Evolutionary conservation across 176 grass and related monocot species (phyloP), one percentile per base, ranked within the genome.

Genomic region (Oryza australiensis): DNA sequence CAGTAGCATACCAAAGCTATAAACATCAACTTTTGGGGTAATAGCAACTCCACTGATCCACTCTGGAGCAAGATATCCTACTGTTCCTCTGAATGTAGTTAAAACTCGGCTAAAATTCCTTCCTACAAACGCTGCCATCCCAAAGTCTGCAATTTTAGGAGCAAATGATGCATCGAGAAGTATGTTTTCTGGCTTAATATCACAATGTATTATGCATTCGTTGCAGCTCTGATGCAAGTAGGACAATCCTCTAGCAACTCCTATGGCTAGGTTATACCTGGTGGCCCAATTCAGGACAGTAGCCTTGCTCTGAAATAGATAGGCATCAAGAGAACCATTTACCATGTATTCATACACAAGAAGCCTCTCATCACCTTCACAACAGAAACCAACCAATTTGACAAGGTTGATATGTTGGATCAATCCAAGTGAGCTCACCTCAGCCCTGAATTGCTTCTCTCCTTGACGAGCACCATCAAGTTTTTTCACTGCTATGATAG

Each of bases 91-190:
- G 7, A 91, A 73, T 2, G 85, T 78, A 11, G 85, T 88, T 8
- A 88, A 35, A 20, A 84, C 86, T 69, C 75, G 15, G 64, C 89
- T 91, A 16, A 85, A 91, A 45, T 91, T 64, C 9, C 89, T 40
- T 3, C 82, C 70, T 5, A 91, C 43, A 29, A 91, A 49, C 4
- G 76, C 80, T 15, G 85, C 85, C 69, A 91, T 73, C 12, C 89
- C 85, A 5, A 91, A 91, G 34, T 91, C 89, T 4, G 89, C 76
- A 69, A 87, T 82, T 82, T 91, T 88, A 0, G 85, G 81, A 28
- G 28, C 34, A 51, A 91, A 76, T 0, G 81, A 67, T 1, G 60
- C 81, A 51, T 91, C 85, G 0, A 79, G 62, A 33, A 79, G 62
- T 48, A 79, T 66, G 63, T 79, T 79, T 46, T 79, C 76, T 24